Base-by-base conservation (phyloP, 192 early-diverging fungal species). In the Gaertneriomyces semiglobifer region DNA sequence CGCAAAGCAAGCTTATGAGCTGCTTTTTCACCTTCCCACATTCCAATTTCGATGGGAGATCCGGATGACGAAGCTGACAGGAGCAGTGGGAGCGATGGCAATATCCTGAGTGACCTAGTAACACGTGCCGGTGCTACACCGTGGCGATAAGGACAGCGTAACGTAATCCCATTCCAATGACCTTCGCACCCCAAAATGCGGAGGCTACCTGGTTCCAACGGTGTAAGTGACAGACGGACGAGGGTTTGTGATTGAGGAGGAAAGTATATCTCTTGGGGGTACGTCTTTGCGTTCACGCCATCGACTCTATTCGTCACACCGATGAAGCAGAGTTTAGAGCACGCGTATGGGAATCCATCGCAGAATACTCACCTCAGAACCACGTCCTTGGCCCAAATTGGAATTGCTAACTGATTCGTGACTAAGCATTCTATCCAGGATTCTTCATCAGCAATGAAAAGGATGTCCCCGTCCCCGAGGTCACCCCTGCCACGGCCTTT, bases 361-460 rank as follows among this genome's bases (percentile, higher is more conserved):
- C 19, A 65, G 40, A 12, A 53, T 55, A 41, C 40, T 62, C 47
- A 87, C 77, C 81, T 83, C 0, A 92, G 58, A 16, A 71, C 64
- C 40, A 93, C 79, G 58, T 77, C 81, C 57, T 89, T 84, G 16
- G 92, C 68, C 19, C 92, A 90, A 40, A 93, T 57, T 63, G 90
- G 90, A 72, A 93, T 89, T 12, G 83, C 79, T 74, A 89, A 92
- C 8, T 90, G 88, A 72, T 93, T 93, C 0, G 86, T 80, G 11
- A 93, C 61, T 1, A 77, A 81, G 5, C 92, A 75, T 40, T 89
- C 87, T 66, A 93, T 89, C 47, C 88, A 81, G 2, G 82, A 78
- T 0, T 79, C 62, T 66, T 93, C 91, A 54, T 82, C 79, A 7
- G 85, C 81, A 7, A 92, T 83, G 1, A 93, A 64, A n/a, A 84